These are phyloP conservation scores for Filobasidium uniguttulatum DNA, from an alignment of 1,284 basidiomycete species.

Conservation along the genomic window DNA sequence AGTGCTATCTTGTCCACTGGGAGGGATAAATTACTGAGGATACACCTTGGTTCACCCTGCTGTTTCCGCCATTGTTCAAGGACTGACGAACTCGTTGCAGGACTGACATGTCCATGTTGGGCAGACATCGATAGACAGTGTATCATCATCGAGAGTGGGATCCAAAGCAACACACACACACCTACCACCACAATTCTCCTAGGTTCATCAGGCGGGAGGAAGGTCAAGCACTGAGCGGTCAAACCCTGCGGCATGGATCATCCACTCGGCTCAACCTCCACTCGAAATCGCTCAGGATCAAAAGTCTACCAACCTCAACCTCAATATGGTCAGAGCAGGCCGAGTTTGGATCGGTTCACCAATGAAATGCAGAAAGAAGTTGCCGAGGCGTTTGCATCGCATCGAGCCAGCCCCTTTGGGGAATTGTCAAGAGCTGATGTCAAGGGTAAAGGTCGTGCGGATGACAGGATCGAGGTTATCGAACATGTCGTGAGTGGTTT, in stretches of 20 bases:
- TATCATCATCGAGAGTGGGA: too few species aligned
- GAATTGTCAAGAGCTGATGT: conserved; percentile 19
- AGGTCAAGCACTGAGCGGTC: too few species aligned
- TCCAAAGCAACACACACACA: too few species aligned
- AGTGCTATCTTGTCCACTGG: too few species aligned
- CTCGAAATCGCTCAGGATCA: not conserved
- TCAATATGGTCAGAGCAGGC: conserved; percentile 12
- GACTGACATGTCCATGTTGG: too few species aligned
- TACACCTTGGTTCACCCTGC: too few species aligned
- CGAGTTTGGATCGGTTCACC: conserved; percentile 25
- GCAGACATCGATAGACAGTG: too few species aligned
- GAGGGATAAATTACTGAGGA: too few species aligned
- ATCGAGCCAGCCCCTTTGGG: conserved; percentile 17
- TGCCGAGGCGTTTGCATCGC: conserved; percentile 23
- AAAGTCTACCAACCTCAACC: not conserved
- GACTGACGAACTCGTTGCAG: too few species aligned
- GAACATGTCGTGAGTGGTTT: conserved; percentile 34
- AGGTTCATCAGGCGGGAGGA: too few species aligned
- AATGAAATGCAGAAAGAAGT: conserved; percentile 30
- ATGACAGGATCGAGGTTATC: conserved; percentile 32
- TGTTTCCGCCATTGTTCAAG: too few species aligned
- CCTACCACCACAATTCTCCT: too few species aligned
- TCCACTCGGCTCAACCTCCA: not conserved
- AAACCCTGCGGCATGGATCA: not conserved
- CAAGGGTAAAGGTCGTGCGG: not conserved